Evolutionary conservation across 371 early-diverging fungal species (phyloP).

Genomic region (Gilbertella persicaria): DNA sequence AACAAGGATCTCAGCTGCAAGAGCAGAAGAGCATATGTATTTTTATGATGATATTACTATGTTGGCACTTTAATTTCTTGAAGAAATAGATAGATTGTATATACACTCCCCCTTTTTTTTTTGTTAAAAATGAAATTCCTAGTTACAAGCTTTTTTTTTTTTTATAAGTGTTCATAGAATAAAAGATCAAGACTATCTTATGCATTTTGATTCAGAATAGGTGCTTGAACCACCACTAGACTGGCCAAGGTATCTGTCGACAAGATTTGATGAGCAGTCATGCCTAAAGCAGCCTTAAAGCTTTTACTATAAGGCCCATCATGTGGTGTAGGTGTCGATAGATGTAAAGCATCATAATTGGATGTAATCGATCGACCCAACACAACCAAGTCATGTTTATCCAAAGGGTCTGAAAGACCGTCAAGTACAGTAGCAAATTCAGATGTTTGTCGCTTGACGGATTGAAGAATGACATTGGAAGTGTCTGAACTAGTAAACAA

Average conservation of each 20-base stretch:
- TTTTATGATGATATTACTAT: conserved; percentile 27
- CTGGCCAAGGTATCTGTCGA: conserved; percentile 18
- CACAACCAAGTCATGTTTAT: conserved; percentile 13
- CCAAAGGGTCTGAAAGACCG: conserved; percentile 9
- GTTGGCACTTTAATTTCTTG: conserved; percentile 6
- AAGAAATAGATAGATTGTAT: too few relatives aligned
- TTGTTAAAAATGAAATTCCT: too few relatives aligned
- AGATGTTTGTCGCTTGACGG: not conserved
- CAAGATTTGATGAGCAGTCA: conserved; percentile 10
- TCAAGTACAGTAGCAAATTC: not conserved
- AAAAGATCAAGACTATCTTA: too few relatives aligned
- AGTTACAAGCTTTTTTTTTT: too few relatives aligned
- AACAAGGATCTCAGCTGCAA: conserved; percentile 28
- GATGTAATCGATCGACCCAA: conserved; percentile 5
- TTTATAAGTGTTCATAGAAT: too few relatives aligned
- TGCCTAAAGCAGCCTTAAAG: conserved; percentile 13
- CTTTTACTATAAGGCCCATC: conserved; percentile 2
- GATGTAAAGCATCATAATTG: not conserved
- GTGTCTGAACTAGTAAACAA: not conserved
- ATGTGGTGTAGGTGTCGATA: not conserved
- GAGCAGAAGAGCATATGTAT: conserved; percentile 26
- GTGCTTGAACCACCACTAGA: conserved; percentile 22
- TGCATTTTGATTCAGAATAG: not conserved
- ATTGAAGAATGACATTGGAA: not conserved
- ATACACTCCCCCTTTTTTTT: too few relatives aligned